A percentile compares a stretch with the other conserved stretches of the same genome.
Conservation (phyloP, 495 filamentous ascomycete genomes). For the Aspergillus egyptiacus region DNA sequence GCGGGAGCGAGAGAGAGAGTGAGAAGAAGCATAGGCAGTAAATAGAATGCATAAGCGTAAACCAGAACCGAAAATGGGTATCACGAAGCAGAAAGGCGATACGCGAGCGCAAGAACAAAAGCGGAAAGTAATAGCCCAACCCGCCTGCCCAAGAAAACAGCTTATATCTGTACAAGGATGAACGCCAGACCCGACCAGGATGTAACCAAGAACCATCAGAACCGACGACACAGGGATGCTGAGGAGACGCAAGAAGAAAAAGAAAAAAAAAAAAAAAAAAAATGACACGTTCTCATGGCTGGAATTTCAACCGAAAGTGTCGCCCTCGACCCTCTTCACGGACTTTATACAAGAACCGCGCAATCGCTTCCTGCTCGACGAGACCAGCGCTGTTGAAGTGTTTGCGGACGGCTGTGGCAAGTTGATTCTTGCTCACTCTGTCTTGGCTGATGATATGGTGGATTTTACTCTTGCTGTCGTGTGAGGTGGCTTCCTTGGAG, state of each 20-base stretch:
- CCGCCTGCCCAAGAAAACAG: background rate
- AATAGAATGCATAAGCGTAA: too few species aligned
- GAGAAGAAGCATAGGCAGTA: too few species aligned
- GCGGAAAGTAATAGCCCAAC: conserved; percentile 11
- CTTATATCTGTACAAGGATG: background rate
- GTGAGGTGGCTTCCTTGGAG: conserved; percentile 3
- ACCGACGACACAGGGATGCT: too few species aligned
- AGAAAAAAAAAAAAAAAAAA: background rate
- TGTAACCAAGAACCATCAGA: too few species aligned
- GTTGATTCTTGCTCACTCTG: conserved; percentile 67
- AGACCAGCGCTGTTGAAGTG: conserved; percentile 85
- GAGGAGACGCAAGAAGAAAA: background rate
- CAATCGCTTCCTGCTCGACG: conserved; percentile 81
- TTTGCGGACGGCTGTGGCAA: conserved; percentile 77
- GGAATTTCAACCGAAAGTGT: conserved; percentile 42
- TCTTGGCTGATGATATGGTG: conserved; percentile 41
- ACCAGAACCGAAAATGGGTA: conserved; percentile 17
- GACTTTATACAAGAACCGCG: conserved; percentile 81
- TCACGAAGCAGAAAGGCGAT: conserved; percentile 17
- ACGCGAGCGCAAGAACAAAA: background rate
- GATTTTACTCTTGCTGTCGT: conserved; percentile 22
- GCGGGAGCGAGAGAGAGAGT: too few species aligned
- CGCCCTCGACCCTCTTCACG: conserved; percentile 42
- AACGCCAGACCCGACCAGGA: background rate
- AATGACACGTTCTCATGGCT: conserved; percentile 25